Conservation (phyloP, 768 basidiomycete genomes). For the Boletus reticuloceps region DNA sequence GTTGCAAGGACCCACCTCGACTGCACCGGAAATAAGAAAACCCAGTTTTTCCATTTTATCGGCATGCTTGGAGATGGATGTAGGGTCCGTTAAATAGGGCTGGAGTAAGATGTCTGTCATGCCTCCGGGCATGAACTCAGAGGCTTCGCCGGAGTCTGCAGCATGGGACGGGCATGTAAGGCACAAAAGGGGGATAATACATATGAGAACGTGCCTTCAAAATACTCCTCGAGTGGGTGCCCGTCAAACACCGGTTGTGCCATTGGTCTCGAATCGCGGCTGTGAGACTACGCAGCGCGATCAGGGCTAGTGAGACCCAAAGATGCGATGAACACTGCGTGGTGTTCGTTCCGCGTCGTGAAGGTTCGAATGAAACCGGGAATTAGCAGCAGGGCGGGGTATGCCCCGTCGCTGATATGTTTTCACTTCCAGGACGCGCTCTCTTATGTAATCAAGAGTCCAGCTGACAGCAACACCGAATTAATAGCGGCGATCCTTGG, state of each 20-base stretch:
- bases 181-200: not conserved
- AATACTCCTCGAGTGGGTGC: conserved; percentile 72
- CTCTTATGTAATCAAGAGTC: not conserved
- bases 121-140: conserved; percentile 57
- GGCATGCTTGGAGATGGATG: conserved; percentile 14
- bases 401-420: not conserved
- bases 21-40: conserved; percentile 16
- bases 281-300: conserved; percentile 4
- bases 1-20: conserved; percentile 37
- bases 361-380: conserved; percentile 17
- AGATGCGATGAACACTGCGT: conserved; percentile 22
- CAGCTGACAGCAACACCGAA: too few species aligned
- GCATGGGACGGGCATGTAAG: conserved; percentile 16
- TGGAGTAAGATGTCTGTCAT: conserved; percentile 33
- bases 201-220: conserved; percentile 47
- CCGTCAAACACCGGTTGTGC: conserved; percentile 77
- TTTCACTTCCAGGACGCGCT: not conserved
- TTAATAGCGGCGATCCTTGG: too few species aligned
- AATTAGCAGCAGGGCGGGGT: conserved; percentile 15
- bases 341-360: conserved; percentile 21
- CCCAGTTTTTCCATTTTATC: conserved; percentile 29
- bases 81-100: conserved; percentile 10
- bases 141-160: conserved; percentile 58
- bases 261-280: conserved; percentile 39
- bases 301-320: conserved; percentile 2